A percentile compares a stretch with the other conserved stretches of the same genome.
These are phyloP conservation scores for Coniochaeta pulveracea DNA, from an alignment of 2,329 filamentous ascomycete species.

Conservation along the genomic window DNA sequence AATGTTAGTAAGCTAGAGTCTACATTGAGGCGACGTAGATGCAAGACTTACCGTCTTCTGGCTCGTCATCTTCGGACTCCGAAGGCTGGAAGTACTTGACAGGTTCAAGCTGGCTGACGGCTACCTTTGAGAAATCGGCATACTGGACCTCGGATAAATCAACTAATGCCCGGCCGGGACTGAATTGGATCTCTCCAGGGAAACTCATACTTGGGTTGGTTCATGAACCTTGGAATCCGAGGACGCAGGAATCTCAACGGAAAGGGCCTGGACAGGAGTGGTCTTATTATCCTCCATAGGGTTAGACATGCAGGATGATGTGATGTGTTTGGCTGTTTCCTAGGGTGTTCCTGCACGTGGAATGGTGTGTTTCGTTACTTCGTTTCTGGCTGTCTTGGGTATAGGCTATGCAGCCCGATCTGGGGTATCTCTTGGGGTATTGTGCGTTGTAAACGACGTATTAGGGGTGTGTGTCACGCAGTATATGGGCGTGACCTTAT, in stretches of 20 bases:
- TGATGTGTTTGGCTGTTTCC: too few species aligned
- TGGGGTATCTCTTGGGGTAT: not conserved
- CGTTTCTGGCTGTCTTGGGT: too few species aligned
- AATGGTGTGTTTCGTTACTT: too few species aligned
- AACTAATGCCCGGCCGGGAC: slow-evolving; percentile 26
- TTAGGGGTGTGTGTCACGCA: slow-evolving; percentile 1
- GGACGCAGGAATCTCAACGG: slow-evolving; percentile 18
- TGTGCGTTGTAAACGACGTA: not conserved
- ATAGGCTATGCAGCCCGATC: too few species aligned
- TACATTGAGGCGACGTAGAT: not conserved
- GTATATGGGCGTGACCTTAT: slow-evolving; percentile 1
- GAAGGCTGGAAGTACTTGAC: slow-evolving; percentile 26
- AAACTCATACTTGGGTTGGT: slow-evolving; percentile 33
- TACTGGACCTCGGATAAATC: slow-evolving; percentile 24
- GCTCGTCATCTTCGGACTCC: slow-evolving; percentile 28
- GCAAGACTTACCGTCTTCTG: slow-evolving; percentile 8
- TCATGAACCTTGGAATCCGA: too few species aligned
- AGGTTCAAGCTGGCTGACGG: slow-evolving; percentile 27
- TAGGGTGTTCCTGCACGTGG: too few species aligned
- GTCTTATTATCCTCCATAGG: slow-evolving; percentile 20
- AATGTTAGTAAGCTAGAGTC: not conserved
- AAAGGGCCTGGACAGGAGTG: slow-evolving; percentile 16
- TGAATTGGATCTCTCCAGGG: slow-evolving; percentile 23
- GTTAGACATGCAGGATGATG: slow-evolving; percentile 15
- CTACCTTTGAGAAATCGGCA: slow-evolving; percentile 28